Evolutionary conservation across 139 green algal genomes (phyloP).

Genomic region (Helicosporidium sp.): DNA sequence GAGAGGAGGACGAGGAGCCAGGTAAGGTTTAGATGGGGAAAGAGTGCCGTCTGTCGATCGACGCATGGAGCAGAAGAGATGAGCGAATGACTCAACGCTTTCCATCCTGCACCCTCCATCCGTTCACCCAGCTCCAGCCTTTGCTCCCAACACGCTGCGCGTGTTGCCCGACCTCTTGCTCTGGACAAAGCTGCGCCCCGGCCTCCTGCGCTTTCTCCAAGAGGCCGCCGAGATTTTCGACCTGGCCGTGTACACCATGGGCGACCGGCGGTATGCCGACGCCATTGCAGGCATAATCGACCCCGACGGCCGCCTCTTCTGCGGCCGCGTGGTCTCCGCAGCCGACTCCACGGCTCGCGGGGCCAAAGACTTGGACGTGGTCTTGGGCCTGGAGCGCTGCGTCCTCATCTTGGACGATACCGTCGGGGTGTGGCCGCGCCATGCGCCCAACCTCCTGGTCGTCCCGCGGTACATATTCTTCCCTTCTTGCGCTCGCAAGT

Average conservation of each 20-base stretch:
- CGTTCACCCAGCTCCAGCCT: too few species aligned
- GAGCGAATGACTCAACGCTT: too few species aligned
- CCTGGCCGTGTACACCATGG: slow-evolving; percentile 91
- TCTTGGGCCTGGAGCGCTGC: slow-evolving; percentile 46
- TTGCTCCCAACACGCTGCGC: too few species aligned
- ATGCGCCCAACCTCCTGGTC: slow-evolving; percentile 62
- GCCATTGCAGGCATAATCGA: slow-evolving; percentile 72
- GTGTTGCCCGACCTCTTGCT: neutral
- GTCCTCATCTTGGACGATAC: slow-evolving; percentile 88
- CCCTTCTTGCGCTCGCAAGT: slow-evolving; percentile 28
- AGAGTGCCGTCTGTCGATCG: too few species aligned
- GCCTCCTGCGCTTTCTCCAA: slow-evolving; percentile 41
- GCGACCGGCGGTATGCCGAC: slow-evolving; percentile 65
- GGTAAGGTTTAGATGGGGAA: too few species aligned
- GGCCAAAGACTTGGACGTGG: slow-evolving; percentile 72
- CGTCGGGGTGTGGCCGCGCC: slow-evolving; percentile 61
- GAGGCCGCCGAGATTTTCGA: slow-evolving; percentile 38
- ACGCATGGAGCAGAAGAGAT: too few species aligned
- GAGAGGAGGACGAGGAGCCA: too few species aligned
- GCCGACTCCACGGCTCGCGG: slow-evolving; percentile 27
- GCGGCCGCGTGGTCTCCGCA: slow-evolving; percentile 40
- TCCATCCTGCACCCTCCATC: too few species aligned
- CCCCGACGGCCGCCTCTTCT: slow-evolving; percentile 40
- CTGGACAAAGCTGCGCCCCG: slow-evolving; percentile 58
- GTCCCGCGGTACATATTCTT: slow-evolving; percentile 83